Conservation (phyloP, 345 rosid species). For the Xanthoceras sorbifolium region DNA sequence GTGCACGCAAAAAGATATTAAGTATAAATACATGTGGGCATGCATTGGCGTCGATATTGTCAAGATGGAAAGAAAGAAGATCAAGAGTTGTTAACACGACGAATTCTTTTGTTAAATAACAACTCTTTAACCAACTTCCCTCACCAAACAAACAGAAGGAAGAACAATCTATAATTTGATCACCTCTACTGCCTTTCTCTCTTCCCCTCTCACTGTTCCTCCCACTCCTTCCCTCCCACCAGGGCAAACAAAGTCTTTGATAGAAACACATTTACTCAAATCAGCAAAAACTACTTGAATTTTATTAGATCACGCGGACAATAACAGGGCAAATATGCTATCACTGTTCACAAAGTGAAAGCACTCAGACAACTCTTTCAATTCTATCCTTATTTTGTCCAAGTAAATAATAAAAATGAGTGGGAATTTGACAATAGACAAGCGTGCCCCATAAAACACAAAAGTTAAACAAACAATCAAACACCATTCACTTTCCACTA, state of each 20-base stretch:
- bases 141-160: constrained; percentile 3
- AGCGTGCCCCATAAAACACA: not conserved
- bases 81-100: not conserved
- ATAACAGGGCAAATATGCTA: no score
- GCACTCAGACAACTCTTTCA: not conserved
- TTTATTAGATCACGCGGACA: not conserved
- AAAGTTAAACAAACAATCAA: not conserved
- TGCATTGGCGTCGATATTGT: not conserved
- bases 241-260: not conserved
- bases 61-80: not conserved
- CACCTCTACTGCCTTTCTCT: not conserved
- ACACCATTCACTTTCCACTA: not conserved
- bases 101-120: not conserved
- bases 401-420: not conserved
- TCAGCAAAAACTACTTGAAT: not conserved
- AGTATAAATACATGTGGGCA: not conserved
- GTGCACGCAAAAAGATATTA: not conserved
- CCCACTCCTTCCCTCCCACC: not conserved
- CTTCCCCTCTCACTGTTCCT: no score
- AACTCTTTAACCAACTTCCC: not conserved
- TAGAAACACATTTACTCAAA: not conserved
- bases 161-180: not conserved
- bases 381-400: not conserved
- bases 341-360: not conserved
- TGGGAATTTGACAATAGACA: not conserved